Evolutionary conservation across 2,329 filamentous ascomycete species (phyloP).

Genomic region (Pyrenophora graminea): DNA sequence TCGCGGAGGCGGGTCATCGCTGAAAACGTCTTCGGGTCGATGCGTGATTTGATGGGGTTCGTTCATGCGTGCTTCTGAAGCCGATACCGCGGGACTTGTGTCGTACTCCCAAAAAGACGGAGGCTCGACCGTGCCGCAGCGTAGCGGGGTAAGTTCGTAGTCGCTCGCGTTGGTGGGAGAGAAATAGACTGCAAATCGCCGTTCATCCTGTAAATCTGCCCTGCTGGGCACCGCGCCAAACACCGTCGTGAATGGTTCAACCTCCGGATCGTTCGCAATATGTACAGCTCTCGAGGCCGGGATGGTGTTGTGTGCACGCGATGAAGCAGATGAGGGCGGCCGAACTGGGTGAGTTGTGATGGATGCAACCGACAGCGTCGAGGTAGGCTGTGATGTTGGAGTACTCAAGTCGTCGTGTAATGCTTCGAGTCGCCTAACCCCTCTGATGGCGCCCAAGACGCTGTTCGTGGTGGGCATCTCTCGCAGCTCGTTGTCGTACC

Average conservation of each 20-base stretch:
- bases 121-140: too few species aligned
- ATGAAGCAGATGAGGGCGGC: neutral
- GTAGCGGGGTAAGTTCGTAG: neutral
- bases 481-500: neutral
- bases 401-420: neutral
- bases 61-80: neutral
- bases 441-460: neutral
- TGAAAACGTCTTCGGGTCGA: neutral
- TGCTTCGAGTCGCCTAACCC: neutral
- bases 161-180: neutral
- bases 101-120: too few species aligned
- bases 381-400: neutral
- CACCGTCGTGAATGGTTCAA: neutral
- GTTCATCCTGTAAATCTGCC: neutral
- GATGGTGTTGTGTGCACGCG: neutral
- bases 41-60: neutral
- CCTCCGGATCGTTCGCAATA: neutral
- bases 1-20: slow-evolving; percentile 3
- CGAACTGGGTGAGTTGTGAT: neutral
- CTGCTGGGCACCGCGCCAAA: neutral
- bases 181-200: slow-evolving; percentile 3
- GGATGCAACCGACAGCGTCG: neutral
- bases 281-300: neutral
- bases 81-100: neutral
- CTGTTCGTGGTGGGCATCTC: neutral